Evolutionary conservation across 2,329 filamentous ascomycete species (phyloP).

Genomic region (Fusarium sp.): DNA sequence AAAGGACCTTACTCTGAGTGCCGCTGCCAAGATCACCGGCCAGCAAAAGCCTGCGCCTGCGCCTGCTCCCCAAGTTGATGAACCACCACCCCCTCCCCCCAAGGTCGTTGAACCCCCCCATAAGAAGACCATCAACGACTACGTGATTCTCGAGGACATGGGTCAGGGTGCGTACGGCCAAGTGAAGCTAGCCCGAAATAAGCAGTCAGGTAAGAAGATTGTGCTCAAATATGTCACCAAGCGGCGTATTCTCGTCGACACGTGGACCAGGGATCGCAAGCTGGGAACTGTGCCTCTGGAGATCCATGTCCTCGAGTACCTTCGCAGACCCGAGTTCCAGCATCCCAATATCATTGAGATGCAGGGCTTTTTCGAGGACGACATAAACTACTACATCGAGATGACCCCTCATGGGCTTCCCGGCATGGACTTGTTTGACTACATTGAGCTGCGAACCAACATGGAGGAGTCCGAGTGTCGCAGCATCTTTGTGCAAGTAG

Average conservation of each 20-base stretch:
- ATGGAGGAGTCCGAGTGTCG: slow-evolving; percentile 96
- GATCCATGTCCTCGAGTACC: slow-evolving; percentile 95
- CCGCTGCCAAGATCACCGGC: slow-evolving; percentile 64
- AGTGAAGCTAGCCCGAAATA: slow-evolving; percentile 92
- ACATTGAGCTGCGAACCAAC: slow-evolving; percentile 94
- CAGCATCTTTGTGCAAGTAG: slow-evolving; percentile 95
- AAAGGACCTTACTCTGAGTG: slow-evolving; percentile 65
- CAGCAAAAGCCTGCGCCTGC: slow-evolving; percentile 45
- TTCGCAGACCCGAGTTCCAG: slow-evolving; percentile 76
- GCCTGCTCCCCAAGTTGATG: slow-evolving; percentile 44
- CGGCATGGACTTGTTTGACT: slow-evolving; percentile 98
- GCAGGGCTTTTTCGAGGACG: slow-evolving; percentile 80
- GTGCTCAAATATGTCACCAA: slow-evolving; percentile 99
- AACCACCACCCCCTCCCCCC: slow-evolving; percentile 48
- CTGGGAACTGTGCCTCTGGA: slow-evolving; percentile 95
- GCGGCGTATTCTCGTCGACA: slow-evolving; percentile 94
- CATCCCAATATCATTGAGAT: slow-evolving; percentile 80
- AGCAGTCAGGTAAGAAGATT: slow-evolving; percentile 82
- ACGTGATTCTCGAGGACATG: slow-evolving; percentile 96
- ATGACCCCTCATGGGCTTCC: slow-evolving; percentile 96
- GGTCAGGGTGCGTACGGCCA: slow-evolving; percentile 97
- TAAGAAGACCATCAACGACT: slow-evolving; percentile 91
- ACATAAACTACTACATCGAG: slow-evolving; percentile 97
- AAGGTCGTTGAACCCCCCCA: slow-evolving; percentile 51
- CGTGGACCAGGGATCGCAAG: slow-evolving; percentile 93